Conservation (phyloP, 108 stramenopile species). For the Discostella stelligeroides region DNA sequence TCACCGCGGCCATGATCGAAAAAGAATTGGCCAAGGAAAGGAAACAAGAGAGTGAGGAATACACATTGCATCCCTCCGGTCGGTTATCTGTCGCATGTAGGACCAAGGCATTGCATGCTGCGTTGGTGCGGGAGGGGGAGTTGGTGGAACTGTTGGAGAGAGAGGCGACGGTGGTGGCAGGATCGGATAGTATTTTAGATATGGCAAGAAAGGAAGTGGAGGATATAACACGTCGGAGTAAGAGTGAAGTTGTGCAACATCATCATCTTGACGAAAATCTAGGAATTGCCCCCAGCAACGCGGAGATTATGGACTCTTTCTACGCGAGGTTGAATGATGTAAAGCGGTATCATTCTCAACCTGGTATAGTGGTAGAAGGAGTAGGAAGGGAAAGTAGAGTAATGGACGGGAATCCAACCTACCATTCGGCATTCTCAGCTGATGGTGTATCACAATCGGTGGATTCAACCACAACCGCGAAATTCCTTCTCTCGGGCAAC, state of each 20-base stretch:
- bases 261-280: too few relatives aligned
- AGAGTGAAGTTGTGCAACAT: too few relatives aligned
- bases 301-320: constrained; percentile 48
- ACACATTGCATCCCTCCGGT: constrained; percentile 58
- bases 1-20: constrained; percentile 41
- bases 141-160: constrained; percentile 40
- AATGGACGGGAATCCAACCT: constrained; percentile 14
- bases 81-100: constrained; percentile 64
- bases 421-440: too few relatives aligned
- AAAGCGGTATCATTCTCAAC: constrained; percentile 73
- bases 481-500: constrained; percentile 23
- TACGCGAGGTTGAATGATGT: constrained; percentile 67
- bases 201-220: too few relatives aligned
- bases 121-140: constrained; percentile 44
- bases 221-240: too few relatives aligned
- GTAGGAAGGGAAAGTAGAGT: too few relatives aligned
- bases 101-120: constrained; percentile 42
- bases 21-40: constrained; percentile 30
- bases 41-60: constrained; percentile 33
- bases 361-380: too few relatives aligned
- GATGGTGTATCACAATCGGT: too few relatives aligned
- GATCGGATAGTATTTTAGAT: too few relatives aligned
- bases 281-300: constrained; percentile 7
- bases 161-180: constrained; percentile 27
- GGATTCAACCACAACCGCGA: too few relatives aligned